Evolutionary conservation across 441 rosid genomes (phyloP).

Genomic region (Macaranga tanarius): DNA sequence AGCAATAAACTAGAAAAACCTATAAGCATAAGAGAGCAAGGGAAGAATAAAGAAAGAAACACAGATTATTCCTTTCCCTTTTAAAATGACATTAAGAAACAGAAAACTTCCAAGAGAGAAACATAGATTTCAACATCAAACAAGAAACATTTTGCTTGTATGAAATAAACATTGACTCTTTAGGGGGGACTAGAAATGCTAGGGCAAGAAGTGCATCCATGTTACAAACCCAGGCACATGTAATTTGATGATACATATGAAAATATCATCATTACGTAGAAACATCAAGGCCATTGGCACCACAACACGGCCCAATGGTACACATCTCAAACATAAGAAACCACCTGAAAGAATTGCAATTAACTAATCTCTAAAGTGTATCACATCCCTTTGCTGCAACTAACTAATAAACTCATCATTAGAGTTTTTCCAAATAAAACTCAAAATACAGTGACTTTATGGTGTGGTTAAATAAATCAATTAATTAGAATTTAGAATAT

Average conservation of each 20-base stretch:
- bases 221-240: neutral
- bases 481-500: neutral
- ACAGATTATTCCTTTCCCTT: neutral
- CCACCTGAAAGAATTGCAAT: conserved; percentile 5
- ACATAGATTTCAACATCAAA: neutral
- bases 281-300: conserved; percentile 3
- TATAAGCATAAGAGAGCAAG: neutral
- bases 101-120: neutral
- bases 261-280: neutral
- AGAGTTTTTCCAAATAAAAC: neutral
- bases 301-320: neutral
- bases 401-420: neutral
- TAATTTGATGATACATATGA: neutral
- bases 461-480: neutral
- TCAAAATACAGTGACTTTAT: neutral
- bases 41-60: neutral
- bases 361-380: neutral
- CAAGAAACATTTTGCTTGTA: neutral
- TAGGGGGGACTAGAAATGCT: neutral
- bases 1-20: neutral
- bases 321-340: neutral
- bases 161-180: neutral
- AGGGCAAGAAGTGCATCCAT: neutral
- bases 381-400: neutral
- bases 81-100: neutral